These are phyloP conservation scores for Sonneratia alba DNA, from an alignment of 345 rosid genomes.

Conservation along the genomic window DNA sequence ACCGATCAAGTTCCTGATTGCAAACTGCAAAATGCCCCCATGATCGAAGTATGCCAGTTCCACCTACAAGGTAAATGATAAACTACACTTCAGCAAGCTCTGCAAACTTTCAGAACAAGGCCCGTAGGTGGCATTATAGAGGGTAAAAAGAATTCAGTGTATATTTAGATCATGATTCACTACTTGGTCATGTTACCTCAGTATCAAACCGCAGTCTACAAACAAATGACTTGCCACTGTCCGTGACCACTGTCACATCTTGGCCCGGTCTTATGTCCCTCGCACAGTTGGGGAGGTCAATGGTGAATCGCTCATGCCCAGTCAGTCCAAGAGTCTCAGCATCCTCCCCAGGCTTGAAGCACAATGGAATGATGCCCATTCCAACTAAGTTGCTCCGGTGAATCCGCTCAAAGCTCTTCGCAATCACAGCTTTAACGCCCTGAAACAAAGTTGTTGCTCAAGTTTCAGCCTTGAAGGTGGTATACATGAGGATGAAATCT, in stretches of 20 bases:
- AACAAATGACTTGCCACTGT: conserved; percentile 64
- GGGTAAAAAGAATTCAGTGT: neutral
- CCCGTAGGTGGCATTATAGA: neutral
- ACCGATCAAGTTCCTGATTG: conserved; percentile 31
- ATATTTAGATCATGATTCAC: neutral
- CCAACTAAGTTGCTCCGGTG: conserved; percentile 88
- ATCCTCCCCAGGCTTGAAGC: conserved; percentile 80
- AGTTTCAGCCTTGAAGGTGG: neutral
- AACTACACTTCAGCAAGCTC: neutral
- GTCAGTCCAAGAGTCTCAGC: conserved; percentile 70
- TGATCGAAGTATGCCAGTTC: conserved; percentile 40
- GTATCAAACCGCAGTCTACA: conserved; percentile 68
- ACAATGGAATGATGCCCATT: conserved; percentile 75
- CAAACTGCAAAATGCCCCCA: conserved; percentile 47
- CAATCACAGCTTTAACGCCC: conserved; percentile 90
- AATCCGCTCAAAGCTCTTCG: conserved; percentile 85
- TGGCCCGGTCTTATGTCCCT: conserved; percentile 78
- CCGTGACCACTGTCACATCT: conserved; percentile 58
- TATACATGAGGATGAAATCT: neutral
- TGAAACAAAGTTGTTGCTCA: conserved; percentile 14
- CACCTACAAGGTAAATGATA: conserved; percentile 23
- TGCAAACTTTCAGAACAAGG: too few species aligned
- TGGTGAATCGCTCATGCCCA: conserved; percentile 68
- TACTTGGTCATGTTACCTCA: conserved; percentile 38
- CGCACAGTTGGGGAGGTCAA: conserved; percentile 50